Evolutionary conservation across 2,329 filamentous ascomycete genomes (phyloP).

Genomic region (Chaetoscypha palmicola): DNA sequence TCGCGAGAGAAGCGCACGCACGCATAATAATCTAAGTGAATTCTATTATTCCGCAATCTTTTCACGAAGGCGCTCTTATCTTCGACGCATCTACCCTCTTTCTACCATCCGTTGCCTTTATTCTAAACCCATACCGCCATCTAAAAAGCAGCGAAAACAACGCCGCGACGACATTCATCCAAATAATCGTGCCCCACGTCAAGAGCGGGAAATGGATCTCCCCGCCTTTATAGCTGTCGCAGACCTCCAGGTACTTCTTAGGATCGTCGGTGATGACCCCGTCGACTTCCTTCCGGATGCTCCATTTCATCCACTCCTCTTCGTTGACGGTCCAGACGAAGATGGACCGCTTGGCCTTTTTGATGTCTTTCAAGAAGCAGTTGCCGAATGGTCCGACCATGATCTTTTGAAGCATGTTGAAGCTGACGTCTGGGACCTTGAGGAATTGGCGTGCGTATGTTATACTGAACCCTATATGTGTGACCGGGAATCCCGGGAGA

Average conservation of each 20-base stretch:
- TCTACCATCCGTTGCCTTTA: neutral
- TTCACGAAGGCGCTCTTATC: no score
- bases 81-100: no score
- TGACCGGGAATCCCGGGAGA: constrained; percentile 55
- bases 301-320: constrained; percentile 73
- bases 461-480: constrained; percentile 59
- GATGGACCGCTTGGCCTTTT: constrained; percentile 49
- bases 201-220: constrained; percentile 12
- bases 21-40: no score
- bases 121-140: neutral
- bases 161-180: constrained; percentile 16
- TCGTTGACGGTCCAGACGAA: constrained; percentile 87
- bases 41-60: no score
- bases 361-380: constrained; percentile 58
- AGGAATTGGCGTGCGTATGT: constrained; percentile 63
- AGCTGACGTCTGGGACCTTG: constrained; percentile 57
- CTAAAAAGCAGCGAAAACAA: neutral
- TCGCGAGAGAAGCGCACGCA: no score
- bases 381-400: constrained; percentile 62
- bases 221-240: constrained; percentile 31
- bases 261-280: constrained; percentile 86
- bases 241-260: constrained; percentile 56
- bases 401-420: constrained; percentile 67
- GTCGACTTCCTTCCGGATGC: constrained; percentile 58
- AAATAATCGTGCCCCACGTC: constrained; percentile 14